Evolutionary conservation across 371 early-diverging fungal genomes (phyloP).

Genomic region (Funneliformis caledonium): DNA sequence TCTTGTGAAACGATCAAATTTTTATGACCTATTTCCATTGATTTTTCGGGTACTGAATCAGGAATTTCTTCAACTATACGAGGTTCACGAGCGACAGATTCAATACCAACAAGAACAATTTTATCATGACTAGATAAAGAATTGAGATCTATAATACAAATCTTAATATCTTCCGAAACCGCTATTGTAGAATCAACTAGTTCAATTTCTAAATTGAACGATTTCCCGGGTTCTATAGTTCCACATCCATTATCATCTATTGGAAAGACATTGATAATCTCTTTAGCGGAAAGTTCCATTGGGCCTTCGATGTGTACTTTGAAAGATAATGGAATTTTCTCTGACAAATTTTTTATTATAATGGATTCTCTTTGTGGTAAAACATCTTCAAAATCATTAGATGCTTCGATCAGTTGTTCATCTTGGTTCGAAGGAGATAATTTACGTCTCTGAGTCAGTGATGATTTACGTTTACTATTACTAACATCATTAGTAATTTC

Average conservation of each 20-base stretch:
- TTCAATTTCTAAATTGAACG: constrained; percentile 60
- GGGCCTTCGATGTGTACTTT: constrained; percentile 74
- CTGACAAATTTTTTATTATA: constrained; percentile 69
- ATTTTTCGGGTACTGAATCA: background rate
- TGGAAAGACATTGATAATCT: constrained; percentile 61
- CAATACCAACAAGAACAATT: constrained; percentile 68
- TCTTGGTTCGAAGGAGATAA: background rate
- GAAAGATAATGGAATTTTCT: constrained; percentile 68
- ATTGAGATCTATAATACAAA: constrained; percentile 74
- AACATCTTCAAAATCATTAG: constrained; percentile 49
- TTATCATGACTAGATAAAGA: constrained; percentile 67
- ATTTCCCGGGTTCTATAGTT: constrained; percentile 61
- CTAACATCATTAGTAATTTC: constrained; percentile 49
- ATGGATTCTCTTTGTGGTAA: constrained; percentile 52
- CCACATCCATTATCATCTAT: constrained; percentile 62
- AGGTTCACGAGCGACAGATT: constrained; percentile 57
- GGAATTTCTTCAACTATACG: constrained; percentile 25
- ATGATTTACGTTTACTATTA: background rate
- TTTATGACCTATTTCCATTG: background rate
- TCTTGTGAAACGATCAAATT: constrained; percentile 3
- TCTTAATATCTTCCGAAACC: constrained; percentile 81
- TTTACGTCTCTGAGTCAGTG: background rate
- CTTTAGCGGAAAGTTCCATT: constrained; percentile 71
- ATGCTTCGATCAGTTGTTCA: background rate
- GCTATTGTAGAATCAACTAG: constrained; percentile 66